Evolutionary conservation across 169 alveolate genomes (phyloP).

Genomic region (Eimeria brunetti): DNA sequence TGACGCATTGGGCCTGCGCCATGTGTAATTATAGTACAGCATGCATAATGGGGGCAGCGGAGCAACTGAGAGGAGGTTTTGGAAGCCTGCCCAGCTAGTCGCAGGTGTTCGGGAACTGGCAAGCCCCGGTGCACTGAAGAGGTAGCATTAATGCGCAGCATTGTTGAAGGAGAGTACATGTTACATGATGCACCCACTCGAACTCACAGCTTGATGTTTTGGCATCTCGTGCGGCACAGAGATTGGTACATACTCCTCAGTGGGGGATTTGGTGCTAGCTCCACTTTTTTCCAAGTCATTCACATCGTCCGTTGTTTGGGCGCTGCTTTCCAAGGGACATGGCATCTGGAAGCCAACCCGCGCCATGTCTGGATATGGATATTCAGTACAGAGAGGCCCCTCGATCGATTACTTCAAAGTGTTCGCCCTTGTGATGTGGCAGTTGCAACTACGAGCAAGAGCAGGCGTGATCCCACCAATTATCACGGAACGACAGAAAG

Average conservation of each 20-base stretch:
- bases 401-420: not conserved
- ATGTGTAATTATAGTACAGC: not conserved
- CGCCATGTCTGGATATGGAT: not conserved
- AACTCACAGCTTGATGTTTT: not conserved
- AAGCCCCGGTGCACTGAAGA: not conserved
- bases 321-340: not conserved
- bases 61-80: not conserved
- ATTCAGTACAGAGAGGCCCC: not conserved
- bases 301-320: not conserved
- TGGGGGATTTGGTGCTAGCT: not conserved
- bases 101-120: not conserved
- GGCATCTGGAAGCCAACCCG: not conserved
- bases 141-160: not conserved
- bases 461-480: not conserved
- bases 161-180: not conserved
- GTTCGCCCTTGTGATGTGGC: not conserved
- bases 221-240: not conserved
- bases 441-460: not conserved
- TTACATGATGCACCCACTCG: not conserved
- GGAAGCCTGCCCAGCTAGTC: not conserved
- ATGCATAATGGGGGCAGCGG: not conserved
- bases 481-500: not conserved
- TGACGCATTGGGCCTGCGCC: too few relatives aligned
- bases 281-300: not conserved
- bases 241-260: conserved; percentile 13